phyloP scores from a whole-genome alignment of 805 yeast genomes.

The Ogataea pini region DNA sequence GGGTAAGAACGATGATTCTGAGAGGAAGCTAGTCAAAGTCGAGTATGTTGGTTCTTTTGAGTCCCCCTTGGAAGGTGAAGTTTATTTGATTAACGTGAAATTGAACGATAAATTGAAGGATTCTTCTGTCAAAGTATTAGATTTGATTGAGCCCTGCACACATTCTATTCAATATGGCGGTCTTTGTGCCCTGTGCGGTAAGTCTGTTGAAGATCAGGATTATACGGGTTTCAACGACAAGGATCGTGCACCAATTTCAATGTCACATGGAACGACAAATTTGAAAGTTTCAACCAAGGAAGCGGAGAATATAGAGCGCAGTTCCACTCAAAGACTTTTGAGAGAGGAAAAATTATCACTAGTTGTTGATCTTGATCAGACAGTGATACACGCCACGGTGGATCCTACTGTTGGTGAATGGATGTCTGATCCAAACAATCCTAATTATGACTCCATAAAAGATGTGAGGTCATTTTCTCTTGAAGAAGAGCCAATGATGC shows the following conservation, averaged over 20 bases:
- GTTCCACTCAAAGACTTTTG: slow-evolving; percentile 60
- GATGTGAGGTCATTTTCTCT: slow-evolving; percentile 78
- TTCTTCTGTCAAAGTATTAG: slow-evolving; percentile 45
- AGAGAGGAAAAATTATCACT: slow-evolving; percentile 71
- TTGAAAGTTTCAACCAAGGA: slow-evolving; percentile 82
- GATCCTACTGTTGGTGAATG: slow-evolving; percentile 97
- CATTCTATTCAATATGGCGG: slow-evolving; percentile 96
- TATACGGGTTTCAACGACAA: slow-evolving; percentile 67
- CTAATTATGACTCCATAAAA: slow-evolving; percentile 80
- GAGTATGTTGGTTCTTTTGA: slow-evolving; percentile 79
- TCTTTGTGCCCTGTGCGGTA: slow-evolving; percentile 90
- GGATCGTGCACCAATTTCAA: slow-evolving; percentile 79
- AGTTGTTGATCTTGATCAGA: slow-evolving; percentile 96
- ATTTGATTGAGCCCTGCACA: slow-evolving; percentile 77
- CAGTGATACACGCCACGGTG: slow-evolving; percentile 96
- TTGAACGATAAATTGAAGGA: slow-evolving; percentile 64
- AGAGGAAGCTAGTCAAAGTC: slow-evolving; percentile 47
- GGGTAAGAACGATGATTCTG: slow-evolving; percentile 40
- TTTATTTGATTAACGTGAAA: slow-evolving; percentile 50
- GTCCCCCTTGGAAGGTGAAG: slow-evolving; percentile 74
- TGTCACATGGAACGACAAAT: slow-evolving; percentile 87
- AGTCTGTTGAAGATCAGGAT: slow-evolving; percentile 70
- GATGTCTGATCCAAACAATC: slow-evolving; percentile 83
- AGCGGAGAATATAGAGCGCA: slow-evolving; percentile 79
- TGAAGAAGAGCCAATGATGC: slow-evolving; percentile 69